A percentile compares a stretch with the other conserved stretches of the same genome.
Conservation (phyloP, 164 flowering plant genomes). For the Paratinospora sagittata region DNA sequence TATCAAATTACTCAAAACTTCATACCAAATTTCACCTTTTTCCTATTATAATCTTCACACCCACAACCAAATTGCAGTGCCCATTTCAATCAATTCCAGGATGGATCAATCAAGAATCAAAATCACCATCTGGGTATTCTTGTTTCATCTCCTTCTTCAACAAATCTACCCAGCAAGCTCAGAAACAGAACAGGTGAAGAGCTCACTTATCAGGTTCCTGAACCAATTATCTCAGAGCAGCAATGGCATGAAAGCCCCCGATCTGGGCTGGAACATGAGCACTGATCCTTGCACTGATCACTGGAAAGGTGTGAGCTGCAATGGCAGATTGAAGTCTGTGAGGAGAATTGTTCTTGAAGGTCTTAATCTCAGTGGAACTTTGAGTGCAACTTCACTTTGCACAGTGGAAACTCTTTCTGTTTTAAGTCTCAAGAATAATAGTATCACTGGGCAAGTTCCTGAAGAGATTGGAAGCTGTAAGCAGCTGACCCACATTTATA, state of each 20-base stretch:
- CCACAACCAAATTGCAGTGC: neutral
- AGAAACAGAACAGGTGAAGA: slow-evolving; percentile 23
- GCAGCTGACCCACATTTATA: slow-evolving; percentile 32
- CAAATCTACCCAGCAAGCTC: slow-evolving; percentile 9
- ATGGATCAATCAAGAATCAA: slow-evolving; percentile 18
- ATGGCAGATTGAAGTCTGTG: slow-evolving; percentile 7
- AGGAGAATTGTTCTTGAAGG: slow-evolving; percentile 25
- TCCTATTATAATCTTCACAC: neutral
- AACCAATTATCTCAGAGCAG: slow-evolving; percentile 12
- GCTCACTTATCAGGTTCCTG: slow-evolving; percentile 27
- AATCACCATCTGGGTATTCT: slow-evolving; percentile 25
- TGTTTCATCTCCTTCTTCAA: slow-evolving; percentile 22
- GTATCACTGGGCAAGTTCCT: slow-evolving; percentile 28
- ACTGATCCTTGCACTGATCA: slow-evolving; percentile 41
- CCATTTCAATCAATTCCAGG: slow-evolving; percentile 1
- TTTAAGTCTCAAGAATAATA: slow-evolving; percentile 36
- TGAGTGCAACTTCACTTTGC: slow-evolving; percentile 33
- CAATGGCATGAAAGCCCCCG: slow-evolving; percentile 12
- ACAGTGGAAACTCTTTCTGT: slow-evolving; percentile 23
- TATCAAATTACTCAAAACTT: too few species aligned
- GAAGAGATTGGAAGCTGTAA: slow-evolving; percentile 34
- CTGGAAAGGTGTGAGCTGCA: slow-evolving; percentile 39
- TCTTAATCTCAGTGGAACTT: slow-evolving; percentile 26
- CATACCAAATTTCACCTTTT: neutral
- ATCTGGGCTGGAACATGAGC: slow-evolving; percentile 30